Evolutionary conservation across 1,284 basidiomycete species (phyloP).

Genomic region (Salmacisia buchloeana): DNA sequence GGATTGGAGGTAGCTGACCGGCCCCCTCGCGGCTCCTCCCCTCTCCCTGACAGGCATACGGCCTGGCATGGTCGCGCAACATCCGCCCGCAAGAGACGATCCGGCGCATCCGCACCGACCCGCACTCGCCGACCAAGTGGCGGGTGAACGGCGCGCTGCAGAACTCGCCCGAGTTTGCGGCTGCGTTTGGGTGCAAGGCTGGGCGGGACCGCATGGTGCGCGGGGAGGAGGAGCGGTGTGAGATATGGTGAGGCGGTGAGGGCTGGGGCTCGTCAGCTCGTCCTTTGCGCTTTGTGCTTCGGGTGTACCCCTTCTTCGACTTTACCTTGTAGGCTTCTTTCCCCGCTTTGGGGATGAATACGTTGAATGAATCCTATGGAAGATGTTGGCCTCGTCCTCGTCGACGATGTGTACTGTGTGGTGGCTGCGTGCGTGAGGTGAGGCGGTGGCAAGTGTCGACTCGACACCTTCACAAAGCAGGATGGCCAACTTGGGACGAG

Average conservation of each 20-base stretch:
- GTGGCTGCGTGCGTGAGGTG: no score
- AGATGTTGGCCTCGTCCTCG: neutral
- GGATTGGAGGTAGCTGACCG: no score
- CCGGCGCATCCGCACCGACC: conserved; percentile 41
- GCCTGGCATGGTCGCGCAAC: conserved; percentile 40
- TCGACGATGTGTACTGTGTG: no score
- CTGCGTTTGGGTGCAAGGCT: conserved; percentile 41
- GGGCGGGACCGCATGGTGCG: conserved; percentile 39
- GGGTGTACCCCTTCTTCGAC: neutral
- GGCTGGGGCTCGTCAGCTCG: neutral
- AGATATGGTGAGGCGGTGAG: conserved; percentile 34
- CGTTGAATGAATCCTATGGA: no score
- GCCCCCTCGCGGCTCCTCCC: neutral
- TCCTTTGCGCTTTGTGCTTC: neutral
- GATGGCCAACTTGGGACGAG: no score
- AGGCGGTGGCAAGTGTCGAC: no score
- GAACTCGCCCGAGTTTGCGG: conserved; percentile 38
- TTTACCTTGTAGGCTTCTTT: neutral
- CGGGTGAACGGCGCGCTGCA: conserved; percentile 38
- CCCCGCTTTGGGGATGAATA: no score
- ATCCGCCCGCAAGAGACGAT: conserved; percentile 35
- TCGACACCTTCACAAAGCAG: no score
- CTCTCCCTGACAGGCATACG: conserved; percentile 19
- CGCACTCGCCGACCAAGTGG: conserved; percentile 46
- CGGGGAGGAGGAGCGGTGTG: conserved; percentile 31